Conservation (phyloP, 768 basidiomycete genomes). For the Rhodocollybia butyracea region DNA sequence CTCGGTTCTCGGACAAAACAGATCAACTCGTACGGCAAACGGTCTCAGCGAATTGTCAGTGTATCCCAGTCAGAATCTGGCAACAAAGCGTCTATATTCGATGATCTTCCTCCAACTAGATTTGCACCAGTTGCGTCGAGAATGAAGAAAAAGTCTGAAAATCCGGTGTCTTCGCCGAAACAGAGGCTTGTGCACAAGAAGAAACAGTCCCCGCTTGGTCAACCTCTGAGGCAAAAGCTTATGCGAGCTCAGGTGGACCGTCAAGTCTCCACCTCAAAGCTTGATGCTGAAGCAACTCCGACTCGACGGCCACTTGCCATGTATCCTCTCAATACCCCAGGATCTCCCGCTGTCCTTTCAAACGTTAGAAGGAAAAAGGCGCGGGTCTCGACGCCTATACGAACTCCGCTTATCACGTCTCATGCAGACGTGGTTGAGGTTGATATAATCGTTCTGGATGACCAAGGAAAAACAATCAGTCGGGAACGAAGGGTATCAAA, state of each 20-base stretch:
- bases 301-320: conserved; percentile 39
- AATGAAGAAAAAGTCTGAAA: conserved; percentile 45
- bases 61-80: conserved; percentile 32
- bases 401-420: conserved; percentile 28
- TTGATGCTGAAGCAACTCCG: neutral
- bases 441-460: conserved; percentile 68
- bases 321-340: conserved; percentile 32
- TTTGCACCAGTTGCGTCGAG: conserved; percentile 36
- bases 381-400: conserved; percentile 16
- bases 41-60: conserved; percentile 57
- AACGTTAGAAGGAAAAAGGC: conserved; percentile 23
- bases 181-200: conserved; percentile 25
- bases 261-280: conserved; percentile 10
- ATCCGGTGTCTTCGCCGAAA: conserved; percentile 33
- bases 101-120: conserved; percentile 37
- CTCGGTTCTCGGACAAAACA: conserved; percentile 61
- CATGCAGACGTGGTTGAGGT: conserved; percentile 52
- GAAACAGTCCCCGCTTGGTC: conserved; percentile 9
- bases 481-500: conserved; percentile 60
- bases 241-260: conserved; percentile 1
- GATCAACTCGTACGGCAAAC: conserved; percentile 62
- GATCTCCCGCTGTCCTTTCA: conserved; percentile 32
- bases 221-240: conserved; percentile 3
- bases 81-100: conserved; percentile 33
- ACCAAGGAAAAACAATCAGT: conserved; percentile 51